These are phyloP conservation scores for Boletus sensibilis DNA, from an alignment of 768 basidiomycete genomes.

Conservation along the genomic window DNA sequence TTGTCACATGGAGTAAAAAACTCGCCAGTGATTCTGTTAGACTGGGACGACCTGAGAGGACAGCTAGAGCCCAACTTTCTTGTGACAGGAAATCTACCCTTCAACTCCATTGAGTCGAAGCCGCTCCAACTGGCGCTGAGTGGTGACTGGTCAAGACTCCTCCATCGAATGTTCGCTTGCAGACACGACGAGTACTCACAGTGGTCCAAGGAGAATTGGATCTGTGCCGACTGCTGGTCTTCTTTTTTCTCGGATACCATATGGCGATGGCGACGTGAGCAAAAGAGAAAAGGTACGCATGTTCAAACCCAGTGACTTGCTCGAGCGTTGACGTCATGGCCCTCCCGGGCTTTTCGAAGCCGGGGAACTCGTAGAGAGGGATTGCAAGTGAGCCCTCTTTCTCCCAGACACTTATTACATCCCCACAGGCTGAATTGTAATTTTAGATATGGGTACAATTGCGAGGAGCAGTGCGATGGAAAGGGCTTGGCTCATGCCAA, in stretches of 20 bases:
- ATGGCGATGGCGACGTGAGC: not conserved
- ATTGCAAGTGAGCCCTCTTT: slow-evolving; percentile 2
- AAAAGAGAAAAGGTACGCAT: not conserved
- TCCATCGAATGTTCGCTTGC: slow-evolving; percentile 1
- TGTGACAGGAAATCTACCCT: not conserved
- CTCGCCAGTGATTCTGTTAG: not conserved
- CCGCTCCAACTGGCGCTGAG: not conserved
- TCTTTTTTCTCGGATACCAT: not conserved
- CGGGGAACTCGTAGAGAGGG: not conserved
- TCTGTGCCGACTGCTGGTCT: not conserved
- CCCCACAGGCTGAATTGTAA: not conserved
- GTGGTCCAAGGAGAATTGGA: slow-evolving; percentile 7
- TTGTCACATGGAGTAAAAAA: not conserved
- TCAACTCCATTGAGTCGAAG: not conserved
- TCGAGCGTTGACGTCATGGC: not conserved
- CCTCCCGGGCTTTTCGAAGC: not conserved
- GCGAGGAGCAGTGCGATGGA: not conserved
- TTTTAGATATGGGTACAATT: slow-evolving; percentile 5
- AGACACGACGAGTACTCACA: not conserved
- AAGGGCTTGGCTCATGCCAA: not conserved
- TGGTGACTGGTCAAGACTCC: slow-evolving; percentile 1
- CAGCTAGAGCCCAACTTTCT: not conserved
- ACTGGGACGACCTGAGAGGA: slow-evolving; percentile 3
- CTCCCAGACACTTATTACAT: not conserved
- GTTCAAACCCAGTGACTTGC: no score